Percentiles rank a stretch among this genome's conserved stretches.
Conservation (phyloP, 345 rosid genomes). For the Barbarea vulgaris region DNA sequence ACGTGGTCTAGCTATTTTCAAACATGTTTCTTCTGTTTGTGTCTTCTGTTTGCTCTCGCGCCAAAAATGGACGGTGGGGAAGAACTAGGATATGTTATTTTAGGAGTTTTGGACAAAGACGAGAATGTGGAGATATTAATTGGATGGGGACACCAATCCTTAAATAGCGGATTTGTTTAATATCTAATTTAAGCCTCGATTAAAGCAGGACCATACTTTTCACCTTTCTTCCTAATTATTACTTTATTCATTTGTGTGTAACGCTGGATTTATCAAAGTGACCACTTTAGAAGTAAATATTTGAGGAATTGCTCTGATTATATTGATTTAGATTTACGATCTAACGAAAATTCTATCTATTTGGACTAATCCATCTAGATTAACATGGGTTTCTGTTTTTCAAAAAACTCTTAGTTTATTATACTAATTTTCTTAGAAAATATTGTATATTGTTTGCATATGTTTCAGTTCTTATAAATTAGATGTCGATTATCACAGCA, state of each 20-base stretch:
- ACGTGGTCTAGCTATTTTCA: constrained; percentile 13
- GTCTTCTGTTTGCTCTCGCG: constrained; percentile 15
- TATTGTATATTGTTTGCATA: background rate
- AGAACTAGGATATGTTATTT: constrained; percentile 22
- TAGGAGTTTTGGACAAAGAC: constrained; percentile 25
- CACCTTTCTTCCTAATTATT: constrained; percentile 29
- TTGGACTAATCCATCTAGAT: background rate
- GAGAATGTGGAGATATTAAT: constrained; percentile 43
- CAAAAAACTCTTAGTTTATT: background rate
- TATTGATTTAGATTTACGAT: background rate
- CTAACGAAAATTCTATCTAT: background rate
- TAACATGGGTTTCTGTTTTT: constrained; percentile 12
- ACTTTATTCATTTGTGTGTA: constrained; percentile 1
- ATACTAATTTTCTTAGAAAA: background rate
- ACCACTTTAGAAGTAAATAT: background rate
- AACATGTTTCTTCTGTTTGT: constrained; percentile 38
- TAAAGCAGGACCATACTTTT: constrained; percentile 31
- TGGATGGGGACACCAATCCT: constrained; percentile 44
- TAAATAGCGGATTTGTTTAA: constrained; percentile 35
- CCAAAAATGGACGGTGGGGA: constrained; percentile 38
- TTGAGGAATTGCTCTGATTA: background rate
- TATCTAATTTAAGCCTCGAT: constrained; percentile 19
- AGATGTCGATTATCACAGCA: background rate
- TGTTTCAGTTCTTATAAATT: background rate
- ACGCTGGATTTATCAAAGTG: constrained; percentile 24